These are phyloP conservation scores for Fusarium falciforme DNA, from an alignment of 2,329 filamentous ascomycete species.

Conservation along the genomic window DNA sequence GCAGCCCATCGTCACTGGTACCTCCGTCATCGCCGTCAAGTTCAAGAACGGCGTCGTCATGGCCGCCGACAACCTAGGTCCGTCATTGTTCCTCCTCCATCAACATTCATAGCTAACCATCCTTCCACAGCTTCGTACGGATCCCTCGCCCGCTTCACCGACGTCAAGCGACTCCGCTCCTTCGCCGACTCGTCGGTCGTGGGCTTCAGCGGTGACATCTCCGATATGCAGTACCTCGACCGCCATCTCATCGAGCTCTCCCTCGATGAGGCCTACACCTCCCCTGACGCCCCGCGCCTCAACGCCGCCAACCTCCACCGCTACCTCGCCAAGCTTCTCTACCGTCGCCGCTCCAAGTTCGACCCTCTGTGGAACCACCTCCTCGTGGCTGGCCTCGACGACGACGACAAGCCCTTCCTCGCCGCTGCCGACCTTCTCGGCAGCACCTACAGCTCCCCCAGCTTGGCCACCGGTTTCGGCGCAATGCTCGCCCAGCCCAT, in stretches of 20 bases:
- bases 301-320: constrained; percentile 96
- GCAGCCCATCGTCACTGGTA: constrained; percentile 93
- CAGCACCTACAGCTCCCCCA: constrained; percentile 89
- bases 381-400: constrained; percentile 89
- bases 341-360: constrained; percentile 93
- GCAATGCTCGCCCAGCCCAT: constrained; percentile 93
- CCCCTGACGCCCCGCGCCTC: constrained; percentile 62
- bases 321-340: constrained; percentile 95
- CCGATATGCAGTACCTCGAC: constrained; percentile 99
- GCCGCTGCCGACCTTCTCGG: constrained; percentile 92
- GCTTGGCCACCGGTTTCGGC: constrained; percentile 93
- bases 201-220: constrained; percentile 96
- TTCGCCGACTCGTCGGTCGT: constrained; percentile 88
- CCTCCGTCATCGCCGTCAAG: constrained; percentile 94
- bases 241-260: constrained; percentile 87
- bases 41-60: constrained; percentile 97
- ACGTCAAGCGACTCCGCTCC: constrained; percentile 92
- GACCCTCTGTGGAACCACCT: constrained; percentile 98
- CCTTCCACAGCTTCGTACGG: constrained; percentile 84
- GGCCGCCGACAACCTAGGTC: constrained; percentile 95
- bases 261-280: constrained; percentile 87
- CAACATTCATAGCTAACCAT: constrained; percentile 10
- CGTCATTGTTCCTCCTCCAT: constrained; percentile 35
- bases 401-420: constrained; percentile 84
- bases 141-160: constrained; percentile 94